Percentiles rank a stretch among this genome's conserved stretches.
Conservation (phyloP, 768 basidiomycete species). For the Suillus ampliporus region DNA sequence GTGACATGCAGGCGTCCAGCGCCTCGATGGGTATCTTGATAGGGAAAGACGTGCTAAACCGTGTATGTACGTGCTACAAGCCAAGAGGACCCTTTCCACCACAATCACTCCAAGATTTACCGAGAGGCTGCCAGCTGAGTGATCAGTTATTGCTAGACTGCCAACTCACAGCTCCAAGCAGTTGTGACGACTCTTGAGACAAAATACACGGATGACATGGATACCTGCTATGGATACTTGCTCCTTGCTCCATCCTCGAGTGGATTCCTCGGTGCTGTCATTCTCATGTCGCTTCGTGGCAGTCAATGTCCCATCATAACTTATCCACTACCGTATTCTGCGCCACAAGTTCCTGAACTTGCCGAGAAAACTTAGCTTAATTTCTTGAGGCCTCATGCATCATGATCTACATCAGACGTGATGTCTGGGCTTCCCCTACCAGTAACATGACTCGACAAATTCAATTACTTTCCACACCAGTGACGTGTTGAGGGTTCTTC, state of each 20-base stretch:
- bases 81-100: neutral
- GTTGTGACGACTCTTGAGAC: neutral
- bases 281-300: neutral
- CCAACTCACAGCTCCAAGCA: constrained; percentile 1
- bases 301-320: neutral
- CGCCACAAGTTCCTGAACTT: neutral
- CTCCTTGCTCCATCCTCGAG: neutral
- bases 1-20: neutral
- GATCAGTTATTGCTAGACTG: neutral
- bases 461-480: neutral
- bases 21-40: too few relatives aligned
- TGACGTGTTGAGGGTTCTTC: neutral
- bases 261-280: neutral
- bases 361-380: neutral
- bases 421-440: neutral
- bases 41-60: neutral
- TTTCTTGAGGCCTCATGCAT: neutral
- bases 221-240: too few relatives aligned
- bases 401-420: neutral
- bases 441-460: neutral
- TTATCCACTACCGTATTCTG: neutral
- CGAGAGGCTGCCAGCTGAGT: neutral
- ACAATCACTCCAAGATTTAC: neutral
- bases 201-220: neutral
- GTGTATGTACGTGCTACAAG: neutral